Base-by-base conservation (phyloP, 306 rosid genomes). In the Dalbergia oliveri region DNA sequence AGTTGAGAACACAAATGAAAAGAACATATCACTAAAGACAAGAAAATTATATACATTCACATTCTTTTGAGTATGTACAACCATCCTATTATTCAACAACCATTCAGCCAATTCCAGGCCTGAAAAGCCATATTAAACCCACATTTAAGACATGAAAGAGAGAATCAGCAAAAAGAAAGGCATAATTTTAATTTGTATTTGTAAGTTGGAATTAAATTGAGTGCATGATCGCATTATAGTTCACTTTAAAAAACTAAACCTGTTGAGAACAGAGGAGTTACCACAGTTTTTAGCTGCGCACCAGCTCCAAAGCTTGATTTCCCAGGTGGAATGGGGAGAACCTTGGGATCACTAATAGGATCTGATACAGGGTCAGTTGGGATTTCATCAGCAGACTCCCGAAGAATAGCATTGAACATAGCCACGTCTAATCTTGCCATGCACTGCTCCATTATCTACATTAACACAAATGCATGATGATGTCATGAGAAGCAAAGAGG, bases 381-480 rank as follows among this genome's bases (percentile, higher is more conserved):
- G n/a, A 88, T 88, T 72, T 88, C 97, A 45, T 93, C 93, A 34
- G 78, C 86, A 34, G 98, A 89, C 73, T 93, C 89, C 43, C 97
- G 97, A 79, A 93, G 97, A 83, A 93, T 91, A 4, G 98, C 98
- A 83, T 93, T 93, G 88, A 93, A 87, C 98, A 91, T 91, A 31
- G 98, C 97, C 83, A 91, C 91, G 76, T 93, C 98, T 80, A 93
- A 76, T 88, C 98, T 91, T 11, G 91, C 87, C 77, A 93, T 93
- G 3, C 90, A 91, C 69, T 93, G 97, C 89, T 93, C 97, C 98
- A 93, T 91, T 82, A 93, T 84, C 98, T 93, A 33, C 23, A 77
- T 26, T 56, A 76, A 49, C 23, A 76, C 63, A 58, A 53, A 23
- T 62, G 78, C 56, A 43, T n/a, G 78, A 21, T 73, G 6, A 64